Base-by-base conservation (phyloP, 2,329 filamentous ascomycete species). In the Trichophyton verrucosum region DNA sequence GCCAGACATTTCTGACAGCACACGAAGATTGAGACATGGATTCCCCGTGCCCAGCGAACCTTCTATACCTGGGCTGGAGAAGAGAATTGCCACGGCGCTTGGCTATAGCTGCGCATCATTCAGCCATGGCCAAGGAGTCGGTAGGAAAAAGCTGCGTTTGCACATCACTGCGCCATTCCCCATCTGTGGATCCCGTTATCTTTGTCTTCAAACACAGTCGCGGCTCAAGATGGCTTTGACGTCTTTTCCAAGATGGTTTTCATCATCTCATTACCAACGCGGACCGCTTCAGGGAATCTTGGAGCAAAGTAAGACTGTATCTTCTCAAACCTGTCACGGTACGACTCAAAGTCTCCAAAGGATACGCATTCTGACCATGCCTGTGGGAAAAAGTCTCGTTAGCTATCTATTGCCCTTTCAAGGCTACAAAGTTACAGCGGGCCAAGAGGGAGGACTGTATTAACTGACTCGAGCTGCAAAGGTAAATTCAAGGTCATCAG, bases 191-290 rank as follows among this genome's bases (percentile, higher is more conserved):
- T 38, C 33, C 9, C 13, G 22, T 24, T 15, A 6, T 7, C 27
- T 30, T 30, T 30, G 27, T 30, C 6, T 51, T 51, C 42, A 22
- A 51, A 15, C 20, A 24, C 15, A 20, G 24, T n/a, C 49, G 58
- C 38, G 17, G 51, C 27, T 51, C 30, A 58, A n/a, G 56, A 11
- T 60, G 63, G 64, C 13, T 65, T 63, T 36, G 68, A 69, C 24
- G 86, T 87, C 73, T 89, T 92, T 76, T 92, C 88, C 66, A 96
- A 76, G 68, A 99, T 94, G 51, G 90, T 94, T 78, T 87, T 91
- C 75, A 99, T 95, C 94, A 99, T 99, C 72, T 91, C 87, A 71
- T 96, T 96, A 2, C 94, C 94, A 42, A 99, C 78, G 67, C 86
- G 85, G 59, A 86, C 89, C 4, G 94, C 94, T 71, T 95, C 91